Conservation (phyloP, 345 rosid species). For the Gossypium stocksii region DNA sequence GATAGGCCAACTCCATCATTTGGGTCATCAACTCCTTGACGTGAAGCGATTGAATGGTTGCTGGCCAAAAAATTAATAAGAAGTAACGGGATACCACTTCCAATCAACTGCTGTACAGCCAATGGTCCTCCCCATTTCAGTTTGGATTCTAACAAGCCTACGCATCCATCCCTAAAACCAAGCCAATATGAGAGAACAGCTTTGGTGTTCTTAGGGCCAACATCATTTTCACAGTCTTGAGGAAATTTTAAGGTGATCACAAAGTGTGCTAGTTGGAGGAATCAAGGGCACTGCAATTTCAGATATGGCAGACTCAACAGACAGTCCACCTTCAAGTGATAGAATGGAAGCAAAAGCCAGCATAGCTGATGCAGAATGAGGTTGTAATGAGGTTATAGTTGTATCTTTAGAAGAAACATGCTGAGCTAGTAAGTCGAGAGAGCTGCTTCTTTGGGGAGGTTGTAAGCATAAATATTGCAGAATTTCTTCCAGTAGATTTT, state of each 20-base stretch:
- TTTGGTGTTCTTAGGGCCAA: conserved; percentile 20
- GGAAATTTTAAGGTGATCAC: conserved; percentile 62
- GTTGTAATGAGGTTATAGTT: conserved; percentile 49
- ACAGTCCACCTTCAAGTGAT: conserved; percentile 74
- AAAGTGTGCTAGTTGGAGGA: conserved; percentile 77
- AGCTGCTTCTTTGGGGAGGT: conserved; percentile 76
- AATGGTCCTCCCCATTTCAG: conserved; percentile 81
- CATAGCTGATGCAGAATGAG: conserved; percentile 84
- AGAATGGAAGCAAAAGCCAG: conserved; percentile 88
- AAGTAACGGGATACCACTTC: conserved; percentile 77
- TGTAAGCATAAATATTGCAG: conserved; percentile 83
- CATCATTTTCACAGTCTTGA: conserved; percentile 37
- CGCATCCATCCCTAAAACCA: conserved; percentile 85
- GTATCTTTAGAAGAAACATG: conserved; percentile 61
- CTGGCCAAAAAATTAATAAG: conserved; percentile 59
- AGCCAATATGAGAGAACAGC: conserved; percentile 69
- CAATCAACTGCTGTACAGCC: conserved; percentile 77
- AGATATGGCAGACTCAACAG: conserved; percentile 68
- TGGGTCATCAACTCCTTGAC: conserved; percentile 35
- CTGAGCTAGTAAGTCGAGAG: conserved; percentile 71
- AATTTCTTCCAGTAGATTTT: conserved; percentile 78
- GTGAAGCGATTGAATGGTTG: conserved; percentile 33
- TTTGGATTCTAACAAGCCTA: conserved; percentile 80
- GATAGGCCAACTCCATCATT: conserved; percentile 56
- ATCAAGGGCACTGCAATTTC: conserved; percentile 82